These are phyloP conservation scores for Xylaria nigripes DNA, from an alignment of 495 filamentous ascomycete genomes.

Conservation along the genomic window DNA sequence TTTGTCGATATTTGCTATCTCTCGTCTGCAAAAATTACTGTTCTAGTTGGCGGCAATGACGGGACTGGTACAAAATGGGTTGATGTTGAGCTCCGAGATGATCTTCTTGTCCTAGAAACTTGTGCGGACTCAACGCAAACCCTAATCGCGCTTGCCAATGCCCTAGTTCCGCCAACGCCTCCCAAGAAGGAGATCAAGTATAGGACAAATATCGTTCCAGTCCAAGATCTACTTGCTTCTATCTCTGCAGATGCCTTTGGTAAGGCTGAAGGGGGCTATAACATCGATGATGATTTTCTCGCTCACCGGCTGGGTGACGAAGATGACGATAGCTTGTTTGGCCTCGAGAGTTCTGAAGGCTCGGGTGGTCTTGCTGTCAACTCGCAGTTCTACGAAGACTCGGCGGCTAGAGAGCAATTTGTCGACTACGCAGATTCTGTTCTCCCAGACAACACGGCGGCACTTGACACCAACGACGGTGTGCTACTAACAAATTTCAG, in stretches of 20 bases:
- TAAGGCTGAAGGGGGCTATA: conserved; percentile 45
- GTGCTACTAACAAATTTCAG: conserved; percentile 44
- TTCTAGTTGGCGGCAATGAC: conserved; percentile 44
- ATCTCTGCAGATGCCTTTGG: conserved; percentile 79
- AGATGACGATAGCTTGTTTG: conserved; percentile 25
- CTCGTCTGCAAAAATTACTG: conserved; percentile 61
- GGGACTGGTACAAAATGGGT: conserved; percentile 54
- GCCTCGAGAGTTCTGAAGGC: conserved; percentile 24
- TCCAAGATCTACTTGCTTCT: conserved; percentile 82
- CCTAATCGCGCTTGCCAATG: conserved; percentile 70
- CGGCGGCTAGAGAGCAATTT: conserved; percentile 27
- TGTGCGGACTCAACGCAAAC: conserved; percentile 98
- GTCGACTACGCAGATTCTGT: conserved; percentile 35
- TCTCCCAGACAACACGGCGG: conserved; percentile 25
- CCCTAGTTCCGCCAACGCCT: conserved; percentile 70
- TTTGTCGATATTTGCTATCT: conserved; percentile 81
- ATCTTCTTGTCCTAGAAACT: conserved; percentile 83
- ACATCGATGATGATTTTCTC: conserved; percentile 49
- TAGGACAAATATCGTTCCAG: conserved; percentile 73
- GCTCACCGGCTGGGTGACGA: conserved; percentile 29
- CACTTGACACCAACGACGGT: conserved; percentile 47
- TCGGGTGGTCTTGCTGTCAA: conserved; percentile 32
- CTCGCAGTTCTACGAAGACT: conserved; percentile 34
- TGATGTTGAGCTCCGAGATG: conserved; percentile 73
- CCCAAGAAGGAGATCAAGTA: conserved; percentile 78